phyloP scores from a whole-genome alignment of 192 early-diverging fungal species.

The Coemansia sp. region DNA sequence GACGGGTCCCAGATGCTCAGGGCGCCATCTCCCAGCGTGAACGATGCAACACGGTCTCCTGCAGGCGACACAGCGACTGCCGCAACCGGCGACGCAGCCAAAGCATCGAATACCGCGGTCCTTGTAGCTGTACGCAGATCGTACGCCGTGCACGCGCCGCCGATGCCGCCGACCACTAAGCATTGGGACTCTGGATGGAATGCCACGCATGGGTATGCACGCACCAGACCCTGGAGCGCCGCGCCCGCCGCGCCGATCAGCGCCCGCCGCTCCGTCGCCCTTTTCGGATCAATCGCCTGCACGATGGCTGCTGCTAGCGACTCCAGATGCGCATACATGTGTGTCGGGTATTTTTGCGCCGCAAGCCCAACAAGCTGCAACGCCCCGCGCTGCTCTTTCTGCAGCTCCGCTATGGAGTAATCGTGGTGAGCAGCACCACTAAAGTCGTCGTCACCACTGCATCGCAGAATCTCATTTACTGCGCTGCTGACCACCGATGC shows the following conservation, averaged over 20 bases:
- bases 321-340: conserved; percentile 31
- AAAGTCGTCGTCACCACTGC: neutral
- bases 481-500: conserved; percentile 29
- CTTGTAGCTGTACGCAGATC: conserved; percentile 50
- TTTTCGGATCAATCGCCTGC: conserved; percentile 42
- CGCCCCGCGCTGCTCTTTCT: conserved; percentile 35
- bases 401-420: neutral
- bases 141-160: conserved; percentile 42
- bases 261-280: conserved; percentile 29
- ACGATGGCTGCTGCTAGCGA: conserved; percentile 37
- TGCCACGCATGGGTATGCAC: conserved; percentile 44
- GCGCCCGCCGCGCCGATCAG: conserved; percentile 50
- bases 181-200: conserved; percentile 43
- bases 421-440: neutral
- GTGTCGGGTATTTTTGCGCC: conserved; percentile 29
- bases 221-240: conserved; percentile 43
- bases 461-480: conserved; percentile 20
- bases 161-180: conserved; percentile 37
- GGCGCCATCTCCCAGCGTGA: conserved; percentile 33
- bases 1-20: conserved; percentile 52
- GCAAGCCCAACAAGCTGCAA: conserved; percentile 47
- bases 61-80: conserved; percentile 50
- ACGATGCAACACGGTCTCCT: conserved; percentile 51
- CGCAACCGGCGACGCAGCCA: conserved; percentile 25
- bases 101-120: conserved; percentile 31